phyloP scores from a whole-genome alignment of 73 alveolate species.

The Breviolum minutum region DNA sequence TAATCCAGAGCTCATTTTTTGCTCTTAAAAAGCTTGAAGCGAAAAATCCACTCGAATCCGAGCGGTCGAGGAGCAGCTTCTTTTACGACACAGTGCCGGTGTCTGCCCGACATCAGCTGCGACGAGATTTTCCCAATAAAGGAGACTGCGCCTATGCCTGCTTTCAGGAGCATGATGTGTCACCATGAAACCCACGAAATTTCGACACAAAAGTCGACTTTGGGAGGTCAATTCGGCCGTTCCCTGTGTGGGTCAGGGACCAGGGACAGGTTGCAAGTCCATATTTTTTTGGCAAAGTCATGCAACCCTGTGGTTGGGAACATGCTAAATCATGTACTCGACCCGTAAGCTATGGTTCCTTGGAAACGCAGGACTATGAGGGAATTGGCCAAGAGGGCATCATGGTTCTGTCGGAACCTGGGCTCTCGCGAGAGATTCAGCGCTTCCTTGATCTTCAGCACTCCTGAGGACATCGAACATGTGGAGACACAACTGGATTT shows the following conservation, averaged over 20 bases:
- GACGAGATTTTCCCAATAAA: conserved; percentile 49
- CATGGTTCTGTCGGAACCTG: conserved; percentile 29
- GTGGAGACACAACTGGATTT: no score
- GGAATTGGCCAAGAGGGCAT: conserved; percentile 42
- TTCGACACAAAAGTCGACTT: background rate
- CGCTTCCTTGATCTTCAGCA: conserved; percentile 21
- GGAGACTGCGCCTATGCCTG: conserved; percentile 66
- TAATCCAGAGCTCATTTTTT: background rate
- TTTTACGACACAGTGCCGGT: conserved; percentile 44
- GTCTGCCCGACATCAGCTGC: conserved; percentile 60
- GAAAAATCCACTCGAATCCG: background rate
- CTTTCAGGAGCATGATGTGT: background rate
- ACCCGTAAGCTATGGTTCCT: background rate
- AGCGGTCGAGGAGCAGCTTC: conserved; percentile 34
- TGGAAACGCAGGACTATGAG: background rate
- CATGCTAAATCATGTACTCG: background rate
- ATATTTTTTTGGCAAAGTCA: background rate
- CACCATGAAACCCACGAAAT: no score
- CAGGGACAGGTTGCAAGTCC: background rate
- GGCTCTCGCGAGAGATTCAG: conserved; percentile 1
- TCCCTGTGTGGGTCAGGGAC: background rate
- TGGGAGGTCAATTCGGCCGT: background rate
- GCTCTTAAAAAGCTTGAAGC: background rate
- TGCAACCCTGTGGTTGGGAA: background rate
- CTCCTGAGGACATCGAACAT: background rate